Percentiles rank a stretch among this genome's conserved stretches.
Conservation (phyloP, 1,284 basidiomycete genomes). For the Testicularia cyperi region DNA sequence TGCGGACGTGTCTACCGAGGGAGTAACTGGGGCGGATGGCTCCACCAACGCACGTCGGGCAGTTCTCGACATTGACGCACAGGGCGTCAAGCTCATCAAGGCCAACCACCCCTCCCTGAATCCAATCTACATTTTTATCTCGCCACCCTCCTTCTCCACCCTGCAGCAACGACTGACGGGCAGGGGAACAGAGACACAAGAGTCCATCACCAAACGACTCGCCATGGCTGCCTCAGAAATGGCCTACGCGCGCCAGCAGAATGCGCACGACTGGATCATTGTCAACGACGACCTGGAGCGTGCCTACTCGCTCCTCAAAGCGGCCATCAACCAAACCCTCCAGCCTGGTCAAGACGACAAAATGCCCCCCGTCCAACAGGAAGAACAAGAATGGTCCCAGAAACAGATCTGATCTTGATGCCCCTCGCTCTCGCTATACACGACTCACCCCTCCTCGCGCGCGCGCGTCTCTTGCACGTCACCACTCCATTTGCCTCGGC, state of each 20-base stretch:
- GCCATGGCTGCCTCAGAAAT: conserved; percentile 80
- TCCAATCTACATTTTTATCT: conserved; percentile 89
- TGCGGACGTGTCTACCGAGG: conserved; percentile 62
- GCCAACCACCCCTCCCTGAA: conserved; percentile 69
- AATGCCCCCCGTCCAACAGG: conserved; percentile 39
- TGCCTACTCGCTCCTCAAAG: conserved; percentile 69
- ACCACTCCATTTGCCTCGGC: too few relatives aligned
- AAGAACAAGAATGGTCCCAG: conserved; percentile 31
- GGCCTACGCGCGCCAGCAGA: conserved; percentile 74
- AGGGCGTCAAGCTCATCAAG: conserved; percentile 71
- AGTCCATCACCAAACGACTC: conserved; percentile 74
- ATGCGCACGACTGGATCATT: conserved; percentile 79
- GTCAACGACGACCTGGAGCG: conserved; percentile 87
- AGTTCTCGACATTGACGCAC: conserved; percentile 94
- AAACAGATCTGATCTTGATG: too few relatives aligned
- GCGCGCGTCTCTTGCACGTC: too few relatives aligned
- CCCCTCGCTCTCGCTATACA: too few relatives aligned
- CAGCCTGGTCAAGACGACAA: conserved; percentile 31
- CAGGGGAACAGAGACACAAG: conserved; percentile 82
- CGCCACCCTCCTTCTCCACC: conserved; percentile 73
- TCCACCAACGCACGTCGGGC: conserved; percentile 68
- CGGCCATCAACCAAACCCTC: conserved; percentile 27
- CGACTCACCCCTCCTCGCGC: too few relatives aligned
- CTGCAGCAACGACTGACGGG: conserved; percentile 67
- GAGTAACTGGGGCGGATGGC: conserved; percentile 20